Evolutionary conservation across 371 early-diverging fungal species (phyloP), one percentile per base, ranked within the genome.

Genomic region (Syncephalis plumigaleata): DNA sequence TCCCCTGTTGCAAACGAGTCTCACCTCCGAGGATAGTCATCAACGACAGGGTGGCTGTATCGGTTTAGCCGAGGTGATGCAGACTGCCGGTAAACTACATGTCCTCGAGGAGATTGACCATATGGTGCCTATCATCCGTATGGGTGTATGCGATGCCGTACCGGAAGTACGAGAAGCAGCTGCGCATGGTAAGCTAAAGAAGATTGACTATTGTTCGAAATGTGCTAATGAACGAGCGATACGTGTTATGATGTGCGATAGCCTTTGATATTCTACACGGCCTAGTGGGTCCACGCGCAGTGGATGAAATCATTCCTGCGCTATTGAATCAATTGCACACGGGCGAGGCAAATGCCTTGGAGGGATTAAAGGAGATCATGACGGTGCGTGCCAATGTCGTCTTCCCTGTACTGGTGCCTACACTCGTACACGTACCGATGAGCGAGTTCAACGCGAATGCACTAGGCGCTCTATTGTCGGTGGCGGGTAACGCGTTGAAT

Each of bases 331-430:
- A 80, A 44, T 73, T 96, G 25, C 67, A 71, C 50, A 70, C 71
- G 15, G 77, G 72, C 42, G 73, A 77, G 48, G 70, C 77, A 18
- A 65, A 65, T 22, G 93, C 95, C 7, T 60, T 96, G 54, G 87
- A 87, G 55, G 97, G 91, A 31, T 71, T 96, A 49, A 91, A 91
- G 64, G 91, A 92, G 59, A 82, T 96, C 39, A 94, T 94, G 91
- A 77, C 91, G 27, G 89, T 94, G 17, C 82, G 90, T 13, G 83
- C 89, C 53, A 83, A 84, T 53, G 87, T 89, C 9, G 93, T 96
- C 2, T 88, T 96, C 83, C 97, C 97, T 18, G 88, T 90, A 23
- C 68, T 94, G 44, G 87, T 95, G 49, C 94, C 95, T 0, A 89
- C 88, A 1, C 73, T 96, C 46, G 75, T 87, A 25, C 59, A 79